phyloP scores from a whole-genome alignment of 345 rosid genomes.

The rapeseed (Brassica napus) region DNA sequence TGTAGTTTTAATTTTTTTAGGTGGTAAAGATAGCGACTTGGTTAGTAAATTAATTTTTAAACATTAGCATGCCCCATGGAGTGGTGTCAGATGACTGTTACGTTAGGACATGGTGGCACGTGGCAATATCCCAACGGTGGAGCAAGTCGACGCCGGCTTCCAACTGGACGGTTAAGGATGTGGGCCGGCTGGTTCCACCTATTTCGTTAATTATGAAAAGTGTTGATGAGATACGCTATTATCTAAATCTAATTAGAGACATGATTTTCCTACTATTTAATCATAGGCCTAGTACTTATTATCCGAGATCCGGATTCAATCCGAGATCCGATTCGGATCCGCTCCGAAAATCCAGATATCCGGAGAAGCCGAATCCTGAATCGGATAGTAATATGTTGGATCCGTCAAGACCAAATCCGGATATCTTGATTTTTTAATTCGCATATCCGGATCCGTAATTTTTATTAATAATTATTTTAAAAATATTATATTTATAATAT shows the following conservation, averaged over 20 bases:
- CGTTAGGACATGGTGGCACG: background rate
- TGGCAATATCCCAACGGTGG: slow-evolving; percentile 17
- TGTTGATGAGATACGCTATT: slow-evolving; percentile 23
- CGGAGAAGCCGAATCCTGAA: too few species aligned
- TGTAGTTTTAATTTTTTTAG: slow-evolving; percentile 9
- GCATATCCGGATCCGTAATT: too few species aligned
- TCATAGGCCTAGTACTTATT: too few species aligned
- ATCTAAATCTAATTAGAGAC: background rate
- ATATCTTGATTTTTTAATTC: too few species aligned
- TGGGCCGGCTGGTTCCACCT: slow-evolving; percentile 32
- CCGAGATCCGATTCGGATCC: too few species aligned
- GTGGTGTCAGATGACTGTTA: background rate
- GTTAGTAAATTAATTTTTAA: background rate
- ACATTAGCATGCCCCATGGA: slow-evolving; percentile 17
- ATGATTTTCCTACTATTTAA: background rate
- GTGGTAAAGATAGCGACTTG: slow-evolving; percentile 23
- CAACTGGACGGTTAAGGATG: slow-evolving; percentile 31
- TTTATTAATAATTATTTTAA: too few species aligned
- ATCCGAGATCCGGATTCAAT: too few species aligned
- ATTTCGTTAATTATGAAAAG: slow-evolving; percentile 8
- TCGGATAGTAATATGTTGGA: too few species aligned
- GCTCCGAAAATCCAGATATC: too few species aligned
- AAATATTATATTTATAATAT: too few species aligned
- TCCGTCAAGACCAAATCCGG: too few species aligned
- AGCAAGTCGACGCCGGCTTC: slow-evolving; percentile 29